phyloP scores from a whole-genome alignment of 805 yeast species.

The Saturnispora hagleri region DNA sequence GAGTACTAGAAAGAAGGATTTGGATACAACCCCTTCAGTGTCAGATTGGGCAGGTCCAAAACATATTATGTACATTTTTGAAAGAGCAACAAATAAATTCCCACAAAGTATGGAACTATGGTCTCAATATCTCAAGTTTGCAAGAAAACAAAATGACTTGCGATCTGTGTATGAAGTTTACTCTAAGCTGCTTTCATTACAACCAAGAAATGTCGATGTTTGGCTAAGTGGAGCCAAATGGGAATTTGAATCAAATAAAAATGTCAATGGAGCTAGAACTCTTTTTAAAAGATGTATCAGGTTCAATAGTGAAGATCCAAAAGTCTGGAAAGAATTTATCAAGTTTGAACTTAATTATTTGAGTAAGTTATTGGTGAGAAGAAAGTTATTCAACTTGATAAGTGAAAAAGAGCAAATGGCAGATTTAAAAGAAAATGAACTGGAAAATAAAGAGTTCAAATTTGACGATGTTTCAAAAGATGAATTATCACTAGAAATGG shows the following conservation, averaged over 20 bases:
- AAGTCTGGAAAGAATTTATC: slow-evolving; percentile 78
- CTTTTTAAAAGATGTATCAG: slow-evolving; percentile 78
- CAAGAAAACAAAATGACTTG: slow-evolving; percentile 58
- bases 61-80: slow-evolving; percentile 72
- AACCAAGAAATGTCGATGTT: slow-evolving; percentile 82
- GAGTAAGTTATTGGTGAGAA: slow-evolving; percentile 72
- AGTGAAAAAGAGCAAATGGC: slow-evolving; percentile 61
- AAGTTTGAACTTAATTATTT: slow-evolving; percentile 83
- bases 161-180: slow-evolving; percentile 69
- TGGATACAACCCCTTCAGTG: slow-evolving; percentile 53
- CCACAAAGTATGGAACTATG: slow-evolving; percentile 74
- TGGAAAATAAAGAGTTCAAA: slow-evolving; percentile 15
- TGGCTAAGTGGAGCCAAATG: slow-evolving; percentile 95
- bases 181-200: slow-evolving; percentile 69
- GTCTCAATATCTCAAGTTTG: slow-evolving; percentile 64
- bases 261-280: slow-evolving; percentile 80
- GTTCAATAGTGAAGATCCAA: slow-evolving; percentile 64
- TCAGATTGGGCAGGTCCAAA: slow-evolving; percentile 85
- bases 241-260: slow-evolving; percentile 82
- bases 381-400: slow-evolving; percentile 71
- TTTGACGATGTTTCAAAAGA: slow-evolving; percentile 22
- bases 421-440: slow-evolving; percentile 35
- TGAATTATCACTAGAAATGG: slow-evolving; percentile 57
- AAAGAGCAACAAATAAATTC: slow-evolving; percentile 71
- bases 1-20: slow-evolving; percentile 46